Evolutionary conservation across 2,329 filamentous ascomycete genomes (phyloP).

Genomic region (Sporothrix mexicana): DNA sequence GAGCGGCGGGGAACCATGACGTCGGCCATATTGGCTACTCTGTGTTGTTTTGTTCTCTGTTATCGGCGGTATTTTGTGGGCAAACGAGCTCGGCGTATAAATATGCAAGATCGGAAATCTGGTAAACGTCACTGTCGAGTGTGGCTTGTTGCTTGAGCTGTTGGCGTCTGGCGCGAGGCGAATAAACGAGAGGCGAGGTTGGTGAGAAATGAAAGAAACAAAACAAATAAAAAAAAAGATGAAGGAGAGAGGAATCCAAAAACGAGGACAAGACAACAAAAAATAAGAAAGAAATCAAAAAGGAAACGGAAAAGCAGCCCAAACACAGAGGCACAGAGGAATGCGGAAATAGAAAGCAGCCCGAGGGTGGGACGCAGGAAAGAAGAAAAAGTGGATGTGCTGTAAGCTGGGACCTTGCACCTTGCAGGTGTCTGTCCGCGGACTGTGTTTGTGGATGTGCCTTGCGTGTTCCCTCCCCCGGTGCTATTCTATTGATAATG

Average conservation of each 20-base stretch:
- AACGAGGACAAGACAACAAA: background rate
- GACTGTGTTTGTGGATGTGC: background rate
- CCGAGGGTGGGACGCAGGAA: conserved; percentile 8
- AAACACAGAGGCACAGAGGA: conserved; percentile 19
- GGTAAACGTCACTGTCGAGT: background rate
- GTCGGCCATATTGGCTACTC: conserved; percentile 28
- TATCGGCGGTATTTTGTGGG: conserved; percentile 14
- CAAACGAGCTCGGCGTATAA: conserved; percentile 6
- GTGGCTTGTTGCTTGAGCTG: background rate
- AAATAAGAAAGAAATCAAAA: background rate
- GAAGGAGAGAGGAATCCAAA: background rate
- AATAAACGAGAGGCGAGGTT: conserved; percentile 10
- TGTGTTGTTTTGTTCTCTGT: background rate
- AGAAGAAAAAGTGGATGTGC: background rate
- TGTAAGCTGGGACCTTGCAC: background rate
- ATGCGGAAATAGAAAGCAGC: conserved; percentile 17
- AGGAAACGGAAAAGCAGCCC: conserved; percentile 7
- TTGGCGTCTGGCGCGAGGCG: conserved; percentile 12
- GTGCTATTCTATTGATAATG: conserved; percentile 25
- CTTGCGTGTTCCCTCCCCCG: background rate
- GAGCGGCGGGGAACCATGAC: conserved; percentile 32
- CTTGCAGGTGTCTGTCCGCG: conserved; percentile 16
- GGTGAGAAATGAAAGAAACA: background rate
- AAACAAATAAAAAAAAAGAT: background rate
- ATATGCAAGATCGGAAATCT: background rate